These are phyloP conservation scores for Aotearoamyces nothofagi DNA, from an alignment of 2,329 filamentous ascomycete genomes.

Conservation along the genomic window DNA sequence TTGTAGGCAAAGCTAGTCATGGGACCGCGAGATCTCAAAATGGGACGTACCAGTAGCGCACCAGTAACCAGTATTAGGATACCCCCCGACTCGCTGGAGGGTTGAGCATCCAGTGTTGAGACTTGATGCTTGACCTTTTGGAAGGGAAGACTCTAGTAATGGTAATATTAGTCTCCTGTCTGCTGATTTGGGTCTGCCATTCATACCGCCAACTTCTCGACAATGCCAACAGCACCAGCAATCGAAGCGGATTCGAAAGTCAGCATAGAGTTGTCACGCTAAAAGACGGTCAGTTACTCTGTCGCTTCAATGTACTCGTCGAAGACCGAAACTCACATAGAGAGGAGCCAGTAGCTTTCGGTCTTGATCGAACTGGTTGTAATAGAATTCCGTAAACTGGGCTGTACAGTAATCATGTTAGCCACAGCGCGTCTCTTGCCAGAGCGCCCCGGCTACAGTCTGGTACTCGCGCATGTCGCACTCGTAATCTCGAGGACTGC, in stretches of 20 bases:
- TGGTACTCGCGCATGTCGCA: no score
- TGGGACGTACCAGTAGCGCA: constrained; percentile 53
- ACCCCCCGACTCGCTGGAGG: constrained; percentile 46
- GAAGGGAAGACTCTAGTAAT: constrained; percentile 57
- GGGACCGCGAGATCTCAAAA: not conserved
- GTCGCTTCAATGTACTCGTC: not conserved
- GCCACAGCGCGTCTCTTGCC: no score
- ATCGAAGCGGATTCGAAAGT: constrained; percentile 69
- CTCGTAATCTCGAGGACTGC: no score
- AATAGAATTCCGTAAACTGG: constrained; percentile 85
- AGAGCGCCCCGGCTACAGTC: no score
- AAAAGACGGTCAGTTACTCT: constrained; percentile 6
- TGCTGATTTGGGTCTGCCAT: not conserved
- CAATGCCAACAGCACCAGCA: constrained; percentile 49
- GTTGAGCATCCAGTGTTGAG: constrained; percentile 70
- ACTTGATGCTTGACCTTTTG: constrained; percentile 66
- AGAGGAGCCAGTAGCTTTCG: constrained; percentile 49
- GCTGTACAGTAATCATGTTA: no score
- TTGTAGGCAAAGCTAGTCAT: no score
- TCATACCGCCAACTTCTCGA: constrained; percentile 68
- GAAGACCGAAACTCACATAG: constrained; percentile 60
- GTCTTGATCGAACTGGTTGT: constrained; percentile 68
- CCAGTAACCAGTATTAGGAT: constrained; percentile 86
- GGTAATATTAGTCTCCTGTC: constrained; percentile 4
- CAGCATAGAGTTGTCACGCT: constrained; percentile 80